Base-by-base conservation (phyloP, 2,329 filamentous ascomycete genomes). In the Sporothrix globosa region DNA sequence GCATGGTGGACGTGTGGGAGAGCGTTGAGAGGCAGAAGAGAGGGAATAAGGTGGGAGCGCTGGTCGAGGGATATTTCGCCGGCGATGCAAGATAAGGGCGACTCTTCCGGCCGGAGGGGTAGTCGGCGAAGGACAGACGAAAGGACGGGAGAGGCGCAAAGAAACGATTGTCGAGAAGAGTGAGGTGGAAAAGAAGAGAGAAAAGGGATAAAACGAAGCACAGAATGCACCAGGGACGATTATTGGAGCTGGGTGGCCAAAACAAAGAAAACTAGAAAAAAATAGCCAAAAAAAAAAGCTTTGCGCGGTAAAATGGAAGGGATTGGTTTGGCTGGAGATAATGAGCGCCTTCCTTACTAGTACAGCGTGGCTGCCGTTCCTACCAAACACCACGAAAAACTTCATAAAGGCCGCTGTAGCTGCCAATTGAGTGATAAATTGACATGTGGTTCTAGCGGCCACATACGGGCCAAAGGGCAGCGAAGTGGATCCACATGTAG, bases 1-100 rank as follows among this genome's bases (percentile, higher is more conserved):
- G 86, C 93, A 97, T 97, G 79, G 80, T 91, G 73, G 73, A 75
- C 66, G 60, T 68, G 27, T 14, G 17, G 21, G 34, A n/a, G 56
- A 46, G 24, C 39, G 17, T 50, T 46, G 46, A 34, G 48, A 39
- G 7, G 17, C 39, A 73, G 71, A 69, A 9, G 53, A 44, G 69
- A 63, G 50, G 46, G 27, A 21, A 4, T 52, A 44, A 34, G 41
- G 14, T 6, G 34, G 7, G 19, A 58, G 50, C 56, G 53, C 6
- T 17, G 63, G 54, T 61, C 44, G 63, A 52, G 63, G 24, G 24
- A 52, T 66, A 66, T 66, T 66, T 52, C 61, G 61, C 41, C 19
- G 60, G 14, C 61, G 46, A 56, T 56, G 53, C 41, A 44, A 65
- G 53, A 70, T 39, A 53, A 53, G 48, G 41, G 7, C 41, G 61